Percentiles rank a stretch among this genome's conserved stretches.
Conservation (phyloP, 208 protist genomes). For the Jaenimonas drosophilae region DNA sequence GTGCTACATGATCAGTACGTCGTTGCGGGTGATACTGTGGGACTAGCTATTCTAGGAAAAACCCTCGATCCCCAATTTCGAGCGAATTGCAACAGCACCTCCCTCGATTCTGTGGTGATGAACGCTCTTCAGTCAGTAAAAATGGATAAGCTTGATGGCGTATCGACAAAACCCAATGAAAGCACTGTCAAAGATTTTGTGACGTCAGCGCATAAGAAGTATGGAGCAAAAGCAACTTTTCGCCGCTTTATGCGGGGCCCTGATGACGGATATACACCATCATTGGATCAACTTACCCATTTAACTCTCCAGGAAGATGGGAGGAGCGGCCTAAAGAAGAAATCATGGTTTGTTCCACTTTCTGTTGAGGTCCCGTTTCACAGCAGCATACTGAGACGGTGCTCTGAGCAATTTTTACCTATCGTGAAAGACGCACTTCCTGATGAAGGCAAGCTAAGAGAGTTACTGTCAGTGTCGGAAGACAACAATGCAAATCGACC, state of each 20-base stretch:
- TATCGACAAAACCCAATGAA: constrained; percentile 44
- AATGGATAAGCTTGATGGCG: constrained; percentile 48
- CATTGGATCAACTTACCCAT: constrained; percentile 58
- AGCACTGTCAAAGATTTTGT: constrained; percentile 41
- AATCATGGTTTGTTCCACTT: constrained; percentile 86
- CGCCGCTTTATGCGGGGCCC: constrained; percentile 72
- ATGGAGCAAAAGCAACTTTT: constrained; percentile 46
- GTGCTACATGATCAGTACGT: constrained; percentile 73
- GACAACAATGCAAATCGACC: constrained; percentile 8
- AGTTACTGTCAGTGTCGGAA: constrained; percentile 23
- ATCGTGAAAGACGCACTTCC: constrained; percentile 59
- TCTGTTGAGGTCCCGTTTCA: constrained; percentile 77
- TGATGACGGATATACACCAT: constrained; percentile 76
- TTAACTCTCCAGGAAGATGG: constrained; percentile 78
- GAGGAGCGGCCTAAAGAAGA: constrained; percentile 78
- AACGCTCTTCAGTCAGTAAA: constrained; percentile 36
- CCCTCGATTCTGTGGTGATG: constrained; percentile 27
- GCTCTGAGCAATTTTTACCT: constrained; percentile 65
- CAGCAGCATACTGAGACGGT: constrained; percentile 41
- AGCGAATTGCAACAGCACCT: constrained; percentile 24
- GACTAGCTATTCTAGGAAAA: constrained; percentile 64
- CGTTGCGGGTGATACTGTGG: constrained; percentile 67
- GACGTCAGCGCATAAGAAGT: constrained; percentile 42
- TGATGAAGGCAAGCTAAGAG: constrained; percentile 39
- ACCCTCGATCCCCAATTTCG: constrained; percentile 85